Base-by-base conservation (phyloP, 495 filamentous ascomycete genomes). In the Aspergillus steynii region DNA sequence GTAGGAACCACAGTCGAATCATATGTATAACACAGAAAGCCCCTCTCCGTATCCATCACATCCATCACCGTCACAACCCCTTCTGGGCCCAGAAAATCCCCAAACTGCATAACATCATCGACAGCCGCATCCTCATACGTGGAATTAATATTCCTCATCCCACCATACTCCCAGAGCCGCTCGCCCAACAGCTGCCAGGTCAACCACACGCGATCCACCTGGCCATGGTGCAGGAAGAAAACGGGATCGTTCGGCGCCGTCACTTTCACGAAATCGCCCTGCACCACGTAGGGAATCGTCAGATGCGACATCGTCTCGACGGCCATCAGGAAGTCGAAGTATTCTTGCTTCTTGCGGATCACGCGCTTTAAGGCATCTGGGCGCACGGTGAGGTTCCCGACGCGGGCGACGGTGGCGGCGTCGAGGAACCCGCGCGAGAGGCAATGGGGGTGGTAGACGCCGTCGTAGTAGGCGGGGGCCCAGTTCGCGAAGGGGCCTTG, bases 221-320 rank as follows among this genome's bases (percentile, higher is more conserved):
- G 67, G 10, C 74, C 72, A 55, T 83, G 80, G 61, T 83, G 82
- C 53, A 83, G 74, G 61, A 75, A 83, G 70, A 82, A 82, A 12
- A 82, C 58, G 1, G 80, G 81, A 63, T 85, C 82, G 10, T 8
- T 32, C 56, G 5, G 47, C 54, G 6, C 48, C 47, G 20, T 28
- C 53, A 27, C 31, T 7, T 32, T 32, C 31, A 7, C 3, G 31
- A 32, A 32, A 32, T 32, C 31, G 4, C 31, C 31, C 31, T 61
- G 60, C 3, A 58, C 56, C 3, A 47, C 56, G 27, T 42, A 52
- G 0, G 56, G 56, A 0, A 50, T 32, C 3, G 31, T 32, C 7
- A 32, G 31, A 32, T 32, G 31, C 7, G 31, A 32, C 31, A 32
- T 32, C 4, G 31, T 32, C 31, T 32, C 31, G 4, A 32, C 31